These are phyloP conservation scores for Platanthera guangdongensis DNA, from an alignment of 106 monocot species.

Conservation along the genomic window DNA sequence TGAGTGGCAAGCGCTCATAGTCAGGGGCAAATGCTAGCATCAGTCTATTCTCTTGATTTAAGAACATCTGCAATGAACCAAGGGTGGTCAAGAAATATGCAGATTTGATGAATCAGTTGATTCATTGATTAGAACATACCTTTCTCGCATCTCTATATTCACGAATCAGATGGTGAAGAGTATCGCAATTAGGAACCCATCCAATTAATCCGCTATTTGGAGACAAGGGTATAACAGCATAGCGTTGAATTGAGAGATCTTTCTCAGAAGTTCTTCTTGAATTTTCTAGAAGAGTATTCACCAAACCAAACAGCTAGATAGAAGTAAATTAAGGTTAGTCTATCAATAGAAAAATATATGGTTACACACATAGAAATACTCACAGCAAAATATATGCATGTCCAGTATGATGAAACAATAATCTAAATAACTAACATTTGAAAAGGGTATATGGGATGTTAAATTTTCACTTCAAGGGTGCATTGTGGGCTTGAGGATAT, in stretches of 20 bases:
- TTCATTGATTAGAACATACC: conserved; percentile 28
- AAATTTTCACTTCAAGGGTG: background rate
- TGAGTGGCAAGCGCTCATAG: conserved; percentile 90
- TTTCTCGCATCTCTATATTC: conserved; percentile 95
- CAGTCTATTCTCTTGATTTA: conserved; percentile 93
- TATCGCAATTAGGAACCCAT: conserved; percentile 99
- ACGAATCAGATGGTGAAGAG: conserved; percentile 83
- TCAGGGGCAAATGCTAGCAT: conserved; percentile 96
- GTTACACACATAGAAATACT: background rate
- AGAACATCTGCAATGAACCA: conserved; percentile 54
- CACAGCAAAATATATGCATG: background rate
- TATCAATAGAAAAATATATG: background rate
- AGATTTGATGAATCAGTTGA: background rate
- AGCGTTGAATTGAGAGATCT: conserved; percentile 94
- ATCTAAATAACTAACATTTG: background rate
- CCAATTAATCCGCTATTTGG: conserved; percentile 97
- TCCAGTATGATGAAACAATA: background rate
- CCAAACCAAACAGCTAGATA: conserved; percentile 90
- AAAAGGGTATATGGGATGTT: background rate
- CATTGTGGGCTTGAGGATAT: background rate
- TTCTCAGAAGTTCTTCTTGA: conserved; percentile 94
- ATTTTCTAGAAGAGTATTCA: conserved; percentile 93
- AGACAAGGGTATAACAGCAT: conserved; percentile 93
- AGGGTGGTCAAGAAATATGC: background rate
- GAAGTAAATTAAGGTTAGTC: background rate